Conservation (phyloP, 108 stramenopile species). For the Tribonema minus region DNA sequence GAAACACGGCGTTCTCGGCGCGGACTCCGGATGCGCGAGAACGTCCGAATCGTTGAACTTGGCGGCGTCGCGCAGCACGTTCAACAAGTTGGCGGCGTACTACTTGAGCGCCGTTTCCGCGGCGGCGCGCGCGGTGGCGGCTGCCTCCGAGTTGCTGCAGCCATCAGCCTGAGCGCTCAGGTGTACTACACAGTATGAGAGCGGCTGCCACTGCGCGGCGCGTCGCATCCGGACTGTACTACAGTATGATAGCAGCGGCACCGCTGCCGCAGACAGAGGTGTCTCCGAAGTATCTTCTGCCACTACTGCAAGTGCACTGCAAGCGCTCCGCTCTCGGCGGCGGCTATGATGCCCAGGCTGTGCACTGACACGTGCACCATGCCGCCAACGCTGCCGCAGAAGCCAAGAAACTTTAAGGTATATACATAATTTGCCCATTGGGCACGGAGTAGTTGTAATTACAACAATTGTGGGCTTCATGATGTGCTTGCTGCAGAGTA, state of each 20-base stretch:
- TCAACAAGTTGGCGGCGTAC: no score
- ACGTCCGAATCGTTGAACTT: no score
- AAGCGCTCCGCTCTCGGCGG: no score
- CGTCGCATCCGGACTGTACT: neutral
- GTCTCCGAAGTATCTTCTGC: no score
- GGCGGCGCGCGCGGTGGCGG: neutral
- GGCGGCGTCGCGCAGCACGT: conserved; percentile 1
- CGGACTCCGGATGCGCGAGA: conserved; percentile 26
- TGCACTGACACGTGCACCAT: no score
- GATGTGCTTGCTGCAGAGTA: no score
- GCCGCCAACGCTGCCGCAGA: conserved; percentile 13
- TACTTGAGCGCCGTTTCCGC: conserved; percentile 20
- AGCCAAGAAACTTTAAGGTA: conserved; percentile 29
- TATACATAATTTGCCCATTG: neutral
- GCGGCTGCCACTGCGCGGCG: neutral
- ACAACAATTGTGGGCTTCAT: no score
- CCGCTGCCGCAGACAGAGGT: no score
- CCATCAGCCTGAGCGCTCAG: neutral
- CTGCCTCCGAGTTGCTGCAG: neutral
- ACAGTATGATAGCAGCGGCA: no score
- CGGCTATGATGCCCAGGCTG: conserved; percentile 2
- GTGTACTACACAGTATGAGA: no score
- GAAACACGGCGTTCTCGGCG: conserved; percentile 17
- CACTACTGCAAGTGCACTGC: no score
- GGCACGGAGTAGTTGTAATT: conserved; percentile 1